Evolutionary conservation across 2,329 filamentous ascomycete species (phyloP).

Genomic region (Furcasterigmium sp.): DNA sequence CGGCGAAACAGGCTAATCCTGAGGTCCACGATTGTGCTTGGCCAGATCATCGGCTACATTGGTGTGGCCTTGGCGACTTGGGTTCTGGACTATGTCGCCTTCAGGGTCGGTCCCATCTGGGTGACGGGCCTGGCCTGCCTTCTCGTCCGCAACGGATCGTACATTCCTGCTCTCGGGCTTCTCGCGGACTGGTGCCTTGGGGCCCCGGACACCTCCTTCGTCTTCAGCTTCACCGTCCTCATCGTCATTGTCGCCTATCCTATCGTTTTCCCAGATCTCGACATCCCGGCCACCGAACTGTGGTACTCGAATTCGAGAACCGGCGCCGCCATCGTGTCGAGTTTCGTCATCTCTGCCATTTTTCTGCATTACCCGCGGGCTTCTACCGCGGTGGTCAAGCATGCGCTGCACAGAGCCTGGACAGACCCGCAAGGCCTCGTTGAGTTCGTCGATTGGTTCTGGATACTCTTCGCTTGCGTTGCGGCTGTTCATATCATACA

Average conservation of each 20-base stretch:
- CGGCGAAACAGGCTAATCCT: too few species aligned
- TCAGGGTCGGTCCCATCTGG: not conserved
- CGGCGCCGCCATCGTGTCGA: not conserved
- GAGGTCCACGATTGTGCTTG: too few species aligned
- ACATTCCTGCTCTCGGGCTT: not conserved
- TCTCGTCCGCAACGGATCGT: not conserved
- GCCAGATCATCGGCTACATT: not conserved
- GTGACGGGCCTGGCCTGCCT: not conserved
- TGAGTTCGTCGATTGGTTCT: not conserved
- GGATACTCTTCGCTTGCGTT: not conserved
- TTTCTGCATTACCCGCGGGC: not conserved
- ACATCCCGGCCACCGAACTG: not conserved
- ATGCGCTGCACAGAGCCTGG: not conserved
- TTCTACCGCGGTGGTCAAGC: not conserved
- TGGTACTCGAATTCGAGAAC: not conserved
- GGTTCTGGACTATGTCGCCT: not conserved
- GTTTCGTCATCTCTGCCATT: not conserved
- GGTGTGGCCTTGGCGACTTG: not conserved
- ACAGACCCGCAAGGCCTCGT: not conserved
- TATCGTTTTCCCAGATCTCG: not conserved
- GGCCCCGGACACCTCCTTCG: not conserved
- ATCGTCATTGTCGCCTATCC: not conserved
- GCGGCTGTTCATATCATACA: not conserved
- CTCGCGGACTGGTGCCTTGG: not conserved
- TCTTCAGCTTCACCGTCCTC: conserved; percentile 1